These are phyloP conservation scores for Linum tenue DNA, from an alignment of 345 rosid species.

Conservation along the genomic window DNA sequence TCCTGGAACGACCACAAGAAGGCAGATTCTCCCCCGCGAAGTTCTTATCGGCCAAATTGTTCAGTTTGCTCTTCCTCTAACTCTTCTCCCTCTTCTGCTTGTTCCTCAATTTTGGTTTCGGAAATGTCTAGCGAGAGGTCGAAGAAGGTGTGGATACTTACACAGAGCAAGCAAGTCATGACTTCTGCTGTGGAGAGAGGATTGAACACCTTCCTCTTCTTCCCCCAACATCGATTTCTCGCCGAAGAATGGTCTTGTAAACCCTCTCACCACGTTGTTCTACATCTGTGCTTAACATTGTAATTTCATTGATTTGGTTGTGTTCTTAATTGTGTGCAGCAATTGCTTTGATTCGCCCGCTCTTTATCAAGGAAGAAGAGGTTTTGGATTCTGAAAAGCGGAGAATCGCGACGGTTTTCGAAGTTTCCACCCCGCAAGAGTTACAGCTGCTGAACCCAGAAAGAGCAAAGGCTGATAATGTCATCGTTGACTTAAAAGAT, in stretches of 20 bases:
- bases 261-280: neutral
- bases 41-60: conserved; percentile 17
- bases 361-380: conserved; percentile 41
- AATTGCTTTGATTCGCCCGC: conserved; percentile 49
- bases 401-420: conserved; percentile 42
- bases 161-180: conserved; percentile 63
- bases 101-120: conserved; percentile 11
- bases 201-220: conserved; percentile 76
- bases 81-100: conserved; percentile 4
- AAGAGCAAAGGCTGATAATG: conserved; percentile 28
- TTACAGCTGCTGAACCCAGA: conserved; percentile 47
- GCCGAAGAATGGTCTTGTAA: conserved; percentile 76
- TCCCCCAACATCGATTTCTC: conserved; percentile 33
- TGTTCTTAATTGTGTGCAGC: conserved; percentile 34
- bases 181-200: conserved; percentile 81
- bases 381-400: conserved; percentile 34
- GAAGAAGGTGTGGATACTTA: conserved; percentile 82
- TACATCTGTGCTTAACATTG: neutral
- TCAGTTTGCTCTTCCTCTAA: neutral
- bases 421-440: conserved; percentile 55
- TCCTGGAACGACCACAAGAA: conserved; percentile 11
- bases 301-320: conserved; percentile 10
- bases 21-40: conserved; percentile 8
- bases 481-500: conserved; percentile 55
- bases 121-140: conserved; percentile 22